These are phyloP conservation scores for Cadophora sp. DNA, from an alignment of 2,329 filamentous ascomycete species.

Conservation along the genomic window DNA sequence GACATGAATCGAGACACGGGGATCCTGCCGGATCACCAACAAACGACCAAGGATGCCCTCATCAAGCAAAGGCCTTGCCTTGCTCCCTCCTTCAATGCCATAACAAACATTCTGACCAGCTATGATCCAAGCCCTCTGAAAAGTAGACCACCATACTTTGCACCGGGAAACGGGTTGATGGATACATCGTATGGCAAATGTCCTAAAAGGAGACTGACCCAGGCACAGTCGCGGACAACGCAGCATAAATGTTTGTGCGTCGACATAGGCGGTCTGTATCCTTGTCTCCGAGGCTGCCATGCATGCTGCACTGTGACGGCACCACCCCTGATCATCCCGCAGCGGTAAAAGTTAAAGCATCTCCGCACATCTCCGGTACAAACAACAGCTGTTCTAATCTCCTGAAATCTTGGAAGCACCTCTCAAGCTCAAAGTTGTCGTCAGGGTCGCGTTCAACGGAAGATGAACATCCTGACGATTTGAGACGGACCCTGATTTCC, in stretches of 20 bases:
- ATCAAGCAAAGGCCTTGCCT: not conserved
- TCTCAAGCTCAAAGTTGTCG: not conserved
- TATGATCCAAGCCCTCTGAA: too few species aligned
- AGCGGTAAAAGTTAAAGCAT: constrained; percentile 3
- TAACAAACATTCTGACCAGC: too few species aligned
- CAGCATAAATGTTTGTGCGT: constrained; percentile 13
- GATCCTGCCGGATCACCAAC: not conserved
- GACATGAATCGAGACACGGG: not conserved
- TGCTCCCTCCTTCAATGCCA: not conserved
- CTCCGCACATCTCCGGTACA: constrained; percentile 22
- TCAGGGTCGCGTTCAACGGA: not conserved
- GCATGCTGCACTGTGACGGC: constrained; percentile 6
- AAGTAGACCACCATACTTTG: not conserved
- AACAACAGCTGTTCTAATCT: constrained; percentile 4
- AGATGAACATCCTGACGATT: not conserved
- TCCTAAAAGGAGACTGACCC: constrained; percentile 3
- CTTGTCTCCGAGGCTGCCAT: constrained; percentile 12
- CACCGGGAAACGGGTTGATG: not conserved
- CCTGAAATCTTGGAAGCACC: not conserved
- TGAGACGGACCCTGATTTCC: constrained; percentile 13
- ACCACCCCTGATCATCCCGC: constrained; percentile 23
- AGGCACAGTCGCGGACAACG: constrained; percentile 2
- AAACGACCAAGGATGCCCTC: not conserved
- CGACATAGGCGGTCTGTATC: constrained; percentile 17
- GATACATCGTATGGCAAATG: not conserved